phyloP scores from a whole-genome alignment of 176 grass and related monocot species.

The Pontederia crassipes region DNA sequence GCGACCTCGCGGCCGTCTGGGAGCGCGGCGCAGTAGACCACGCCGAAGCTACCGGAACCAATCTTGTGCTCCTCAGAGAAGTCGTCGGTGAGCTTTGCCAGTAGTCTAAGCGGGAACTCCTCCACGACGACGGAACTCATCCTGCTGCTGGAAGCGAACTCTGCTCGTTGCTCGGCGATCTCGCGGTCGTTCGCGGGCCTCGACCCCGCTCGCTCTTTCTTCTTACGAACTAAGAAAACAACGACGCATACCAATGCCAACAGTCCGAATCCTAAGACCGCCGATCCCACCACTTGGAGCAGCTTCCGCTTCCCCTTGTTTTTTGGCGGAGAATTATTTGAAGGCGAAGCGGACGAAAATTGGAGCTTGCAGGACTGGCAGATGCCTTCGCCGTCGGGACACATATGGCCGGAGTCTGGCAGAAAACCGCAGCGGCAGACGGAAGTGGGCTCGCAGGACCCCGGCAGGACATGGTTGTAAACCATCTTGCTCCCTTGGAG shows the following conservation, averaged over 20 bases:
- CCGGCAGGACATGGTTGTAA: constrained; percentile 35
- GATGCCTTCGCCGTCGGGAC: too few relatives aligned
- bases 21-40: constrained; percentile 55
- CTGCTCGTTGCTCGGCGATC: constrained; percentile 19
- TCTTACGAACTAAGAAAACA: constrained; percentile 21
- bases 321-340: too few relatives aligned
- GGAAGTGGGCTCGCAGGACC: too few relatives aligned
- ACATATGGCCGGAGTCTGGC: too few relatives aligned
- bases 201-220: constrained; percentile 14
- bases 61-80: constrained; percentile 48
- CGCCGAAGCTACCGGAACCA: constrained; percentile 71
- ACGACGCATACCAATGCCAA: background rate
- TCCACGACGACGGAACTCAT: constrained; percentile 21
- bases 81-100: constrained; percentile 32
- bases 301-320: too few relatives aligned
- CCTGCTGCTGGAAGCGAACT: background rate
- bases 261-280: background rate
- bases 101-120: constrained; percentile 46
- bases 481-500: constrained; percentile 13
- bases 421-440: too few relatives aligned
- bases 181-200: background rate
- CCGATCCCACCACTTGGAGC: too few relatives aligned
- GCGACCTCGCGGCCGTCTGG: constrained; percentile 58
- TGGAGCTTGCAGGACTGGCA: too few relatives aligned
- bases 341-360: too few relatives aligned